Base-by-base conservation (phyloP, 164 flowering plant genomes). In the Stephania yunnanensis region DNA sequence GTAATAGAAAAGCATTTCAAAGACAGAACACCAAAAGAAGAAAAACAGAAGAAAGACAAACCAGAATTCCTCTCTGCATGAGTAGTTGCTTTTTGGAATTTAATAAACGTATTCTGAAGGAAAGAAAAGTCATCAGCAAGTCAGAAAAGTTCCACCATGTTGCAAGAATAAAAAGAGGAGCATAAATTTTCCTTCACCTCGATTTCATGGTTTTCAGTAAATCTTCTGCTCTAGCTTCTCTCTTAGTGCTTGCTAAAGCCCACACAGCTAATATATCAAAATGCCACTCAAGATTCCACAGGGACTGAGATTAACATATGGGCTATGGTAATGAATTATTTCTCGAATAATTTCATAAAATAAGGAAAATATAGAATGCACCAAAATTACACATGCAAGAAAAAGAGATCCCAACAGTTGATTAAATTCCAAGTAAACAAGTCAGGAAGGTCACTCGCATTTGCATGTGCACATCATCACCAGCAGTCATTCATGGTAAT, bases 201-300 rank as follows among this genome's bases (percentile, higher is more conserved):
- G 85, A 86, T 76, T 84, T 88, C 84, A 91, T 81, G 74, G 89
- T 86, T 45, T 83, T 74, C 19, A 90, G 84, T 50, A 92, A 80
- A 36, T 87, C 89, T 78, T 91, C 92, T 10, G 89, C 95, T 81
- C 80, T 82, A 58, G 71, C 67, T 44, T 74, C n/a, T 80, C 86
- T 85, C 53, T 89, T 85, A 17, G 84, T 70, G 71, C 61, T 69
- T 36, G 94, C 85, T 81, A 94, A 83, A 61, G 92, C 92, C 98
- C 97, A 92, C 67, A 88, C n/a, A 72, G 79, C 84, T 83, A 91
- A 84, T 76, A 92, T 17, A 83, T 94, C 97, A 77, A 92, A 89
- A 74, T 87, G 93, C 97, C 93, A 94, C 73, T 91, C 97, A 20
- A 84, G 20, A 80, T 83, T 79, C 98, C 98, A 94, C 63, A 74